Evolutionary conservation across 176 grass and related monocot genomes (phyloP).

Genomic region (Carex cristatella): DNA sequence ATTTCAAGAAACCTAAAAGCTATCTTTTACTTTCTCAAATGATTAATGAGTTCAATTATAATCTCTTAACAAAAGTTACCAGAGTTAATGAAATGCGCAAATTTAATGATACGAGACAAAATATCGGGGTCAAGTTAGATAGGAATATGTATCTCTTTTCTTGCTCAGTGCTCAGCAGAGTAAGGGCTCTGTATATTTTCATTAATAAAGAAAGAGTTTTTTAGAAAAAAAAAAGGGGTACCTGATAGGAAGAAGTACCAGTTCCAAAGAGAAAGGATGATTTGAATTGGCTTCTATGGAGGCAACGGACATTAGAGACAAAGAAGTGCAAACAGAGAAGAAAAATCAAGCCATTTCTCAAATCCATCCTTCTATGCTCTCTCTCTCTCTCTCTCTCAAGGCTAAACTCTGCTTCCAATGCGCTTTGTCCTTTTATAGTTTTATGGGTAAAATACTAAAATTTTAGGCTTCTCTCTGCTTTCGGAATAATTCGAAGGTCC

Average conservation of each 20-base stretch:
- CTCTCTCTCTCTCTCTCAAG: neutral
- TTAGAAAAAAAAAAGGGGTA: neutral
- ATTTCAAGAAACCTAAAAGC: too few species aligned
- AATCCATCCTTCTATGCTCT: neutral
- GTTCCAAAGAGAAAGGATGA: constrained; percentile 47
- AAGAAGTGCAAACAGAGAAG: constrained; percentile 7
- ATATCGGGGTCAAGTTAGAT: neutral
- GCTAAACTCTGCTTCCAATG: neutral
- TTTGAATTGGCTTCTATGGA: constrained; percentile 36
- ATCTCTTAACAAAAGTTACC: neutral
- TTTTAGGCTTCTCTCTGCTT: too few species aligned
- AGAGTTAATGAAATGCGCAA: too few species aligned
- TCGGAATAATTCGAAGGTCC: too few species aligned
- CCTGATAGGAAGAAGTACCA: constrained; percentile 51
- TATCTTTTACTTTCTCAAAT: neutral
- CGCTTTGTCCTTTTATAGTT: too few species aligned
- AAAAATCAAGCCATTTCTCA: neutral
- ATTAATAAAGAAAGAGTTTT: neutral
- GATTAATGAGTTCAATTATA: too few species aligned
- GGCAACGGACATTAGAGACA: neutral
- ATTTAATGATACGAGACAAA: too few species aligned
- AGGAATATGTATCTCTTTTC: neutral
- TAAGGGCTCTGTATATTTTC: neutral
- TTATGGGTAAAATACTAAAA: too few species aligned
- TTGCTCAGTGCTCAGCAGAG: neutral